Percentiles rank a stretch among this genome's conserved stretches.
Conservation (phyloP, 805 yeast species). For the Grigorovia transvaalensis region DNA sequence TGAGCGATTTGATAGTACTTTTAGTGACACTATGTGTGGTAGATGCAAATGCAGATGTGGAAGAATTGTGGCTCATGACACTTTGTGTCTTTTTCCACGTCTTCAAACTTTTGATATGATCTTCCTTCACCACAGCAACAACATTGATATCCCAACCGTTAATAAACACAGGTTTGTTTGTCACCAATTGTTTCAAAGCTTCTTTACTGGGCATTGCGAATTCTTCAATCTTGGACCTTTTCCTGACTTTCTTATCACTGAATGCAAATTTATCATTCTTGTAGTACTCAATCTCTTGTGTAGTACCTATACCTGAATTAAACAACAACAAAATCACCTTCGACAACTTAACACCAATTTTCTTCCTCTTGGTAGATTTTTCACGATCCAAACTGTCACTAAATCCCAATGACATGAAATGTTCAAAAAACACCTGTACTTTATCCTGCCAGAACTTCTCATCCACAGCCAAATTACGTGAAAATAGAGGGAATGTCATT, state of each 20-base stretch:
- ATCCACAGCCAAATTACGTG: constrained; percentile 32
- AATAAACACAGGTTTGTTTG: constrained; percentile 27
- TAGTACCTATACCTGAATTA: constrained; percentile 63
- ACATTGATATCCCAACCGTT: constrained; percentile 60
- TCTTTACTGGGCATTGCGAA: constrained; percentile 34
- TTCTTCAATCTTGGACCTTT: constrained; percentile 25
- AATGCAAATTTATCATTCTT: constrained; percentile 25
- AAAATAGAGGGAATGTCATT: constrained; percentile 65
- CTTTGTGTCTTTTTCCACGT: constrained; percentile 3
- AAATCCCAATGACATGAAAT: constrained; percentile 61
- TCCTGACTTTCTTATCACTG: constrained; percentile 21
- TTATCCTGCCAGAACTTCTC: constrained; percentile 69
- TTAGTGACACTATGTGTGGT: constrained; percentile 1
- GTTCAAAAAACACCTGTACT: constrained; percentile 73
- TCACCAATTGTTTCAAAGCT: constrained; percentile 25
- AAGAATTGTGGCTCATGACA: not conserved
- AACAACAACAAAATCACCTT: constrained; percentile 56
- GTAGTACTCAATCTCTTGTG: constrained; percentile 43
- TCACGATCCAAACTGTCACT: constrained; percentile 67
- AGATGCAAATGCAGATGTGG: not conserved
- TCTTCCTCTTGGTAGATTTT: constrained; percentile 60
- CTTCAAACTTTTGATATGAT: constrained; percentile 10
- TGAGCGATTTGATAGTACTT: constrained; percentile 5
- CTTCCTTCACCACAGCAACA: constrained; percentile 42
- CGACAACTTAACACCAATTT: constrained; percentile 50